A percentile compares a stretch with the other conserved stretches of the same genome.
These are phyloP conservation scores for Russula ochroleuca DNA, from an alignment of 768 basidiomycete genomes.

Conservation along the genomic window DNA sequence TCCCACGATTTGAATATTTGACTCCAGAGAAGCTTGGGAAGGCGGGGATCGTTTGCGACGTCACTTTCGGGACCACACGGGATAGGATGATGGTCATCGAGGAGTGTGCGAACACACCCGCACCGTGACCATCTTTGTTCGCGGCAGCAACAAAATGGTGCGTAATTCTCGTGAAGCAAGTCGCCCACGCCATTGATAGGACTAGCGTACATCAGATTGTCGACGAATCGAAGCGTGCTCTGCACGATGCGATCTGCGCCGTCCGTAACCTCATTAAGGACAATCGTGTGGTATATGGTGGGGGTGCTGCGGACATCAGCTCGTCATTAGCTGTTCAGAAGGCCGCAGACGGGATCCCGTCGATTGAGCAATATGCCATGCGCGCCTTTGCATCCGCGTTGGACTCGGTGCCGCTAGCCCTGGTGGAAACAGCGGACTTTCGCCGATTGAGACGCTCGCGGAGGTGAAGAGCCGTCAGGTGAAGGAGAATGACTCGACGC, in stretches of 20 bases:
- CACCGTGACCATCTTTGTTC: conserved; percentile 95
- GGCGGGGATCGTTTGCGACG: conserved; percentile 89
- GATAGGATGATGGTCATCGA: conserved; percentile 99
- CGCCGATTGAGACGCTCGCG: conserved; percentile 95
- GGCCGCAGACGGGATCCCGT: conserved; percentile 95
- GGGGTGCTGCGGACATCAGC: conserved; percentile 96
- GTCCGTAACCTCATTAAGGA: conserved; percentile 94
- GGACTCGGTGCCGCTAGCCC: conserved; percentile 90
- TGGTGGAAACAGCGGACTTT: conserved; percentile 97
- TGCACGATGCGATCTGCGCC: conserved; percentile 96
- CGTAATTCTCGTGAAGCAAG: conserved; percentile 9
- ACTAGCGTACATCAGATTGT: conserved; percentile 63
- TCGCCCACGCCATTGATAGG: neutral
- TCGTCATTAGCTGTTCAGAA: conserved; percentile 89
- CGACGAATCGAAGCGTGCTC: conserved; percentile 95
- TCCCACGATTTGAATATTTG: conserved; percentile 96
- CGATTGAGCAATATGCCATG: conserved; percentile 99
- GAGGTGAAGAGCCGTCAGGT: conserved; percentile 93
- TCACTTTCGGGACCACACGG: conserved; percentile 94
- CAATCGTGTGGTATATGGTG: conserved; percentile 97
- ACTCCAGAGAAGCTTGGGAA: conserved; percentile 85
- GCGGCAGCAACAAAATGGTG: conserved; percentile 99
- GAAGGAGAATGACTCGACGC: conserved; percentile 71
- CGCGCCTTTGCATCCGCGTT: conserved; percentile 96
- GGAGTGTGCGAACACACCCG: conserved; percentile 95